A percentile compares a stretch with the other conserved stretches of the same genome.
Evolutionary conservation across 2,329 filamentous ascomycete genomes (phyloP).

Genomic region (Claviceps pusilla): DNA sequence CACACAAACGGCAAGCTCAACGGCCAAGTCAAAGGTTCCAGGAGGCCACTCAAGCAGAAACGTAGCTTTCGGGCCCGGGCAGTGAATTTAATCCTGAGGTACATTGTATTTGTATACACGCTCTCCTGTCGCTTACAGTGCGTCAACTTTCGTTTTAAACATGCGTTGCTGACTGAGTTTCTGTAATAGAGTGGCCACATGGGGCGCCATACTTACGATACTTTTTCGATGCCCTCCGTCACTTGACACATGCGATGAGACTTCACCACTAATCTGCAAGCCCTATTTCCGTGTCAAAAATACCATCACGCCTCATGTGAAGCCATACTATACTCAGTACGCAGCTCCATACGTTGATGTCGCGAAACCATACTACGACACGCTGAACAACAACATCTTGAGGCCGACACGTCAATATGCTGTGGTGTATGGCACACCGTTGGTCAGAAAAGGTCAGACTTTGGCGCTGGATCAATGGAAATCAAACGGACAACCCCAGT

Average conservation of each 20-base stretch:
- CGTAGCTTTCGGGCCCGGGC: constrained; percentile 21
- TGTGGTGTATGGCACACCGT: constrained; percentile 61
- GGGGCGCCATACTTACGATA: constrained; percentile 72
- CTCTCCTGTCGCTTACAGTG: background rate
- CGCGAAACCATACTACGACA: constrained; percentile 59
- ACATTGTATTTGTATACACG: constrained; percentile 9
- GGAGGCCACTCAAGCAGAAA: constrained; percentile 10
- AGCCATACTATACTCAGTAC: constrained; percentile 76
- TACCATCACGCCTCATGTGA: constrained; percentile 54
- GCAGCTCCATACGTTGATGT: constrained; percentile 68
- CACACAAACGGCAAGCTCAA: constrained; percentile 20
- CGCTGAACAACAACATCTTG: constrained; percentile 48
- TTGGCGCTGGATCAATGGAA: constrained; percentile 63
- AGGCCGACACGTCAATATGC: constrained; percentile 52
- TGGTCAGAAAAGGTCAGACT: constrained; percentile 50
- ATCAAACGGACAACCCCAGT: constrained; percentile 58
- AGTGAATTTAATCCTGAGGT: constrained; percentile 41
- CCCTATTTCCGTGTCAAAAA: constrained; percentile 59
- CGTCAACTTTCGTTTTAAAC: background rate
- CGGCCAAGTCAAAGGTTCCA: constrained; percentile 13
- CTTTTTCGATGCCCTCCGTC: constrained; percentile 69
- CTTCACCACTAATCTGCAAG: constrained; percentile 65
- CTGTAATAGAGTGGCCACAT: constrained; percentile 52
- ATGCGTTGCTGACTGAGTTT: background rate
- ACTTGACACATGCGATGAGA: constrained; percentile 49